These are phyloP conservation scores for Diaporthe destruens DNA, from an alignment of 2,329 filamentous ascomycete genomes.

Conservation along the genomic window DNA sequence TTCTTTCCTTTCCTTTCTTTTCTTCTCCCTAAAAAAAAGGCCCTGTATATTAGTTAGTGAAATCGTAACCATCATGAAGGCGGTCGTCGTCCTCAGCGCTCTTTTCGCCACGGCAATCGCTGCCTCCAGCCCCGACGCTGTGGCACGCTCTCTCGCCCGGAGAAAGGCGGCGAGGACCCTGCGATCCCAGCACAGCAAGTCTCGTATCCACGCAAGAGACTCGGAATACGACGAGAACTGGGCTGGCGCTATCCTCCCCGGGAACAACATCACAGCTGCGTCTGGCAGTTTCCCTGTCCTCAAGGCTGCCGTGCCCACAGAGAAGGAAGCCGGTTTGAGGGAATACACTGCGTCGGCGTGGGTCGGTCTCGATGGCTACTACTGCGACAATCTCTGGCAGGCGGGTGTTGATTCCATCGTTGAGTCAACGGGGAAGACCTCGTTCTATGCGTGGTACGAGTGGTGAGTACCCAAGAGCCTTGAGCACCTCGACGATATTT, in stretches of 20 bases:
- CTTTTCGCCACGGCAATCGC: conserved; percentile 28
- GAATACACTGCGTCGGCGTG: conserved; percentile 64
- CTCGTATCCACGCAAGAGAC: neutral
- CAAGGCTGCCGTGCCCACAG: conserved; percentile 56
- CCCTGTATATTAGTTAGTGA: neutral
- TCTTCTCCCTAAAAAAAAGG: no score
- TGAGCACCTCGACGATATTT: neutral
- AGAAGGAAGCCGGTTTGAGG: conserved; percentile 49
- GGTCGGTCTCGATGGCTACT: conserved; percentile 69
- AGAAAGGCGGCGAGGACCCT: conserved; percentile 14
- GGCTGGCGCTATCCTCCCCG: conserved; percentile 67
- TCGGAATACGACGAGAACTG: conserved; percentile 57
- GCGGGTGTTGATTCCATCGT: conserved; percentile 68
- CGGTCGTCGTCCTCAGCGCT: conserved; percentile 19
- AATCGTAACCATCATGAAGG: conserved; percentile 15
- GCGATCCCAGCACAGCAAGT: neutral
- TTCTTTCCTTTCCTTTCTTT: neutral
- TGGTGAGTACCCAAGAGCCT: conserved; percentile 46
- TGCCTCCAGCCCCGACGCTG: conserved; percentile 74
- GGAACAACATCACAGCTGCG: conserved; percentile 57
- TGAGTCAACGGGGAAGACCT: conserved; percentile 53
- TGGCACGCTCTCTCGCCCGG: conserved; percentile 31
- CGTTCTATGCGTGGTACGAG: conserved; percentile 67
- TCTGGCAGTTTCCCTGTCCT: conserved; percentile 61
- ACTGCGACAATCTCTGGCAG: conserved; percentile 62